Evolutionary conservation across 176 grass and related monocot genomes (phyloP), one percentile per base, ranked within the genome.

Genomic region (Avena sativa): DNA sequence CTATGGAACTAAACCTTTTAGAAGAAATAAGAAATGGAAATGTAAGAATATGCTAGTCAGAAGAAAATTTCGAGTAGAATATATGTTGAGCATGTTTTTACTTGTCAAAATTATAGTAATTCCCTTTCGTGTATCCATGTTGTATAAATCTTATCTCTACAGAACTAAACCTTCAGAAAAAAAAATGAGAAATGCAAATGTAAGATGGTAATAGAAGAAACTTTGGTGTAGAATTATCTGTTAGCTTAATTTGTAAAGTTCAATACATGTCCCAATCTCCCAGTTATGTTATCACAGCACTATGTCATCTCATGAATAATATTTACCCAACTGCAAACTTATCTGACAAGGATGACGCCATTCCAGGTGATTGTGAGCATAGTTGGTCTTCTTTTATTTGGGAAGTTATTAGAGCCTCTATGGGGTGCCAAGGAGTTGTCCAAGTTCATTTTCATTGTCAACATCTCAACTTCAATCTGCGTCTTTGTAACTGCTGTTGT

Each of bases 391-490:
- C 93, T 98, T 94, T 74, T 91, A 83, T 93, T 88, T 90, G 97
- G 96, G 64, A 98, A 94, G 76, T 78, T 94, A 17, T 88, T 98
- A 70, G 93, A 98, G 72, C 94, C 97, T 53, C 84, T 98, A 28
- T 98, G 97, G 97, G 94, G 97, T 81, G 57, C 94, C 34, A 98
- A 89, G 79, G 94, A 98, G 83, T 96, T 98, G 56, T 84, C 92
- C 1, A 94, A 96, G 82, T 98, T 98, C 80, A 90, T 98, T 83
- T 91, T 96, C 85, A 6, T 96, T 63, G 94, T 98, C 80, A 98
- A 98, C 78, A 87, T 94, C 50, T 92, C 89, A 67, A 91, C 93
- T 85, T 96, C 97, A 67, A 52, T 80, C 16, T 94, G 90, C 43
- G 89, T 98, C 67, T 98, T 98, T 74, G 50, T 91, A 78, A 96